Conservation (phyloP, 768 basidiomycete species). For the Trametes elegans region DNA sequence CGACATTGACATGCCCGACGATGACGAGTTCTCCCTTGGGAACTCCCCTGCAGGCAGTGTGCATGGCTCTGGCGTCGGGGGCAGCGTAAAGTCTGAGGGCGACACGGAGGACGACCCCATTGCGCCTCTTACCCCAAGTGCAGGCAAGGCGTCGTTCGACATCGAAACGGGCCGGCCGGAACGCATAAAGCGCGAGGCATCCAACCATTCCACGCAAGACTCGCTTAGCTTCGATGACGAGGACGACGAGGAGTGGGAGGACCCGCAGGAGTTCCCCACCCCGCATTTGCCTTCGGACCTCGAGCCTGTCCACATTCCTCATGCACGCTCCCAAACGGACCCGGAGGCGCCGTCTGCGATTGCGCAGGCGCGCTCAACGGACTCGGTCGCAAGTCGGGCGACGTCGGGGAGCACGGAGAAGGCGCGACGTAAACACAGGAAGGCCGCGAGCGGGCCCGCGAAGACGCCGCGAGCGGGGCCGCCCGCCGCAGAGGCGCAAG, state of each 20-base stretch:
- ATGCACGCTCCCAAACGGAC: neutral
- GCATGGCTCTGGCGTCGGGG: constrained; percentile 38
- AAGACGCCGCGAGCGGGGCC: constrained; percentile 10
- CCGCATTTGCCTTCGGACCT: constrained; percentile 14
- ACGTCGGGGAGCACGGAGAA: constrained; percentile 26
- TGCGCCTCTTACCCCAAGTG: constrained; percentile 68
- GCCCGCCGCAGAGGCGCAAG: constrained; percentile 20
- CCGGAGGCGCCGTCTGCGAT: constrained; percentile 10
- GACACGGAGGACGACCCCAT: constrained; percentile 74
- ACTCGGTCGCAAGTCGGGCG: constrained; percentile 20
- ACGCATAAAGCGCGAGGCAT: constrained; percentile 30
- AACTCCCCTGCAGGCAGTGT: constrained; percentile 16
- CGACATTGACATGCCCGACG: constrained; percentile 61
- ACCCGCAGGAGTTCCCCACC: constrained; percentile 38
- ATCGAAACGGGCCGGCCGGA: constrained; percentile 18
- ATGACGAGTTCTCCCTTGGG: constrained; percentile 52
- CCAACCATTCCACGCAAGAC: constrained; percentile 23
- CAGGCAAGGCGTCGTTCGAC: constrained; percentile 33
- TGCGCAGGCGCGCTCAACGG: constrained; percentile 20
- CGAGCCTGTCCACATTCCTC: neutral
- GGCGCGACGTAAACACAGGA: constrained; percentile 34
- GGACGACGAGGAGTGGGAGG: constrained; percentile 63
- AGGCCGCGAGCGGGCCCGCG: constrained; percentile 27
- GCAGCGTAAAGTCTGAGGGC: constrained; percentile 48
- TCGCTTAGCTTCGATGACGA: constrained; percentile 40